A percentile compares a stretch with the other conserved stretches of the same genome.
Conservation (phyloP, 495 filamentous ascomycete genomes). For the Xylaria telfairii region DNA sequence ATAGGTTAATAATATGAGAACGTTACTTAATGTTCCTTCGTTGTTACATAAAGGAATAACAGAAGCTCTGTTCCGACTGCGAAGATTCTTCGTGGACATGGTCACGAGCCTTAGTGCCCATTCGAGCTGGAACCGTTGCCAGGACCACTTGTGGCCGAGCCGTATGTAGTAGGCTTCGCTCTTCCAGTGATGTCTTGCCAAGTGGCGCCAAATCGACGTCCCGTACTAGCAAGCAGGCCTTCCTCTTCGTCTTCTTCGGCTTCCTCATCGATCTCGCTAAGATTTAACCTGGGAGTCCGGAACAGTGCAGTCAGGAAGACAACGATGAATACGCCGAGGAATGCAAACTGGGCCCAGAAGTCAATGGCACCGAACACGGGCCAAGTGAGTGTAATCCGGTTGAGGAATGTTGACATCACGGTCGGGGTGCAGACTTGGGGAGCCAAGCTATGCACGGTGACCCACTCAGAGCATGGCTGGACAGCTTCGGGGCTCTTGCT, state of each 20-base stretch:
- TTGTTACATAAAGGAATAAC: background rate
- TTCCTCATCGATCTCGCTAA: slow-evolving; percentile 81
- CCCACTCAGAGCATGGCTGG: slow-evolving; percentile 78
- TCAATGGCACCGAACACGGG: slow-evolving; percentile 92
- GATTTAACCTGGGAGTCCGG: slow-evolving; percentile 76
- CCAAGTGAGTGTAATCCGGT: slow-evolving; percentile 92
- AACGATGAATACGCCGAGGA: slow-evolving; percentile 82
- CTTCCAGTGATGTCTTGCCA: slow-evolving; percentile 85
- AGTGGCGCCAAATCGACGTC: slow-evolving; percentile 78
- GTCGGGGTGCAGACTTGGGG: slow-evolving; percentile 86
- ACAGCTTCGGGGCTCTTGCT: slow-evolving; percentile 72
- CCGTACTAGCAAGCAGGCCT: slow-evolving; percentile 80
- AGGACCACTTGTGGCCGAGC: background rate
- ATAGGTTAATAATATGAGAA: background rate
- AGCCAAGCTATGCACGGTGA: slow-evolving; percentile 59
- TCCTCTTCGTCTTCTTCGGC: slow-evolving; percentile 96
- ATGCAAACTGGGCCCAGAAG: slow-evolving; percentile 95
- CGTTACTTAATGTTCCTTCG: background rate
- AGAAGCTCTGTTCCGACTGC: background rate
- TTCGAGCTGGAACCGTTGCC: slow-evolving; percentile 19
- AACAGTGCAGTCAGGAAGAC: slow-evolving; percentile 78
- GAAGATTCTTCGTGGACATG: background rate
- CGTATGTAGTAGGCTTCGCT: slow-evolving; percentile 22
- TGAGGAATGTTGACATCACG: slow-evolving; percentile 89
- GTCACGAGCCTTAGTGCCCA: background rate